phyloP scores from a whole-genome alignment of 345 rosid genomes.

The Citrus sp. region DNA sequence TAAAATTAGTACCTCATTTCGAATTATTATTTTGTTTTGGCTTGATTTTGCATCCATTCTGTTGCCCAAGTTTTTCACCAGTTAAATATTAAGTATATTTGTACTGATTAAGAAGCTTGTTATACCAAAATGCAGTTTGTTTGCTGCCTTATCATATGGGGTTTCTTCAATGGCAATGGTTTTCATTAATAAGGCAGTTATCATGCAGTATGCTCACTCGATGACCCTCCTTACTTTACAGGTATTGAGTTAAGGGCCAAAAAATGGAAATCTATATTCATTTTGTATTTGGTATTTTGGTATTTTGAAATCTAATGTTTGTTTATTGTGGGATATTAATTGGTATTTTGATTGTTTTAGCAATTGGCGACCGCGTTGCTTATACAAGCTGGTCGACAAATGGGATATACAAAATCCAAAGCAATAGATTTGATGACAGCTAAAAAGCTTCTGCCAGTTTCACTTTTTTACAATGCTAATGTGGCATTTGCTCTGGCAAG shows the following conservation, averaged over 20 bases:
- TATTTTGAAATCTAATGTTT: neutral
- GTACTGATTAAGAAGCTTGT: neutral
- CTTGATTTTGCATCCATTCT: neutral
- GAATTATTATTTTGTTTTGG: neutral
- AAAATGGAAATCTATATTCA: neutral
- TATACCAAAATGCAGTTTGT: slow-evolving; percentile 44
- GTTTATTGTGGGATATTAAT: slow-evolving; percentile 1
- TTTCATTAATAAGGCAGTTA: slow-evolving; percentile 86
- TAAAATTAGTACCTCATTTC: neutral
- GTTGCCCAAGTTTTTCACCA: neutral
- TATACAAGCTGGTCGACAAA: slow-evolving; percentile 64
- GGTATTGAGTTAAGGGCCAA: slow-evolving; percentile 33
- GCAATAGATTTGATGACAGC: slow-evolving; percentile 60
- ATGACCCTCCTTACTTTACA: slow-evolving; percentile 90
- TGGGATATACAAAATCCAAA: slow-evolving; percentile 65
- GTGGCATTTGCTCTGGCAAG: slow-evolving; percentile 98
- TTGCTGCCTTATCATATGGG: slow-evolving; percentile 85
- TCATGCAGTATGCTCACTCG: slow-evolving; percentile 80
- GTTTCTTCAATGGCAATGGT: slow-evolving; percentile 98
- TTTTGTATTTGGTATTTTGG: neutral
- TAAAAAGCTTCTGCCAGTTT: slow-evolving; percentile 74
- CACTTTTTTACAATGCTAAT: slow-evolving; percentile 92
- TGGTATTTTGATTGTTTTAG: slow-evolving; percentile 38
- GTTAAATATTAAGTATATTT: neutral
- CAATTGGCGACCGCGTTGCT: slow-evolving; percentile 87